phyloP scores from a whole-genome alignment of 768 basidiomycete species.

The Suillus fuscotomentosus region DNA sequence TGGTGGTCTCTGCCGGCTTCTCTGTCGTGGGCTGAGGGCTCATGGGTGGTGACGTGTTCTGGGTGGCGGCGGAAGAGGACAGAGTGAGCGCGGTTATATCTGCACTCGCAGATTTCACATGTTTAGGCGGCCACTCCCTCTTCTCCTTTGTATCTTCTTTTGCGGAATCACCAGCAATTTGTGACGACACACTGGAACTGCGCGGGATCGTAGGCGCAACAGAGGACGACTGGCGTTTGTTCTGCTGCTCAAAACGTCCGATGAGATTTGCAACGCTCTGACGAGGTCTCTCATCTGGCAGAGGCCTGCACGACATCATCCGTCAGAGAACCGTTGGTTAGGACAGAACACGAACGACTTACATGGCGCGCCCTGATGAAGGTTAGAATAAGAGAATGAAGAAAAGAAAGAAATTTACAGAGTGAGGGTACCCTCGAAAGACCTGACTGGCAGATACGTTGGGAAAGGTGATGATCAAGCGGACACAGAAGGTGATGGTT shows the following conservation, averaged over 20 bases:
- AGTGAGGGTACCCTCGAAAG: slow-evolving; percentile 12
- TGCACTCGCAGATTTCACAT: slow-evolving; percentile 23
- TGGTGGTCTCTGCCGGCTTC: slow-evolving; percentile 20
- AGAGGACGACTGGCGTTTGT: slow-evolving; percentile 56
- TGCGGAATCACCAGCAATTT: slow-evolving; percentile 59
- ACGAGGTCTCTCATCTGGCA: slow-evolving; percentile 87
- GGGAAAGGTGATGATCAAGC: slow-evolving; percentile 15
- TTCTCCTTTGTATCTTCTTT: slow-evolving; percentile 70
- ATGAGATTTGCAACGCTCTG: slow-evolving; percentile 89
- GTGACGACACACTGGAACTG: slow-evolving; percentile 66
- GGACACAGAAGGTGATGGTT: slow-evolving; percentile 18
- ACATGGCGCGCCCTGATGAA: slow-evolving; percentile 26
- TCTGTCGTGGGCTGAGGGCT: slow-evolving; percentile 31
- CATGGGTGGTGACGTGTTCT: slow-evolving; percentile 17
- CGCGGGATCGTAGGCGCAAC: slow-evolving; percentile 42
- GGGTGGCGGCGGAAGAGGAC: slow-evolving; percentile 30
- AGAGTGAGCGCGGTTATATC: slow-evolving; percentile 37
- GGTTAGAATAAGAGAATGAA: slow-evolving; percentile 13
- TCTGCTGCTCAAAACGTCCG: slow-evolving; percentile 83
- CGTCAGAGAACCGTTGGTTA: slow-evolving; percentile 15
- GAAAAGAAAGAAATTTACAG: slow-evolving; percentile 12
- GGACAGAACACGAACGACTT: slow-evolving; percentile 13
- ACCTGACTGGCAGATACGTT: slow-evolving; percentile 7
- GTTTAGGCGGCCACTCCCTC: slow-evolving; percentile 75
- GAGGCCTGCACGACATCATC: slow-evolving; percentile 50